phyloP scores from a whole-genome alignment of 176 grass and related monocot genomes.

The Carex myosuroides region DNA sequence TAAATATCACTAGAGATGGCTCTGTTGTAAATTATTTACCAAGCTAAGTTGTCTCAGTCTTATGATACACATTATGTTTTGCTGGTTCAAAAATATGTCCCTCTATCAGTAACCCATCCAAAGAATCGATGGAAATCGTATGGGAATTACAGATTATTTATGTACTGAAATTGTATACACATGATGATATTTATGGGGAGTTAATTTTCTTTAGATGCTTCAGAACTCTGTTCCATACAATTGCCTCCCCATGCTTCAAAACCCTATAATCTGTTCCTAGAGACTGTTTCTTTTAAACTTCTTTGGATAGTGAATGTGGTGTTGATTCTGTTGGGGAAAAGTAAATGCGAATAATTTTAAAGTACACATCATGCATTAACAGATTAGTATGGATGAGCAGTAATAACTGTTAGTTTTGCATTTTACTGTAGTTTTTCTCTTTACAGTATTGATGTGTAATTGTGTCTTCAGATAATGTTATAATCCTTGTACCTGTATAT shows the following conservation, averaged over 20 bases:
- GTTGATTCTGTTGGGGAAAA: background rate
- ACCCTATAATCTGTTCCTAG: too few species aligned
- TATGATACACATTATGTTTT: background rate
- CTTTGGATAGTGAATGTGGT: background rate
- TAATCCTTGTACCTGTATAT: background rate
- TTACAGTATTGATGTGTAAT: background rate
- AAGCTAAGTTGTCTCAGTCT: background rate
- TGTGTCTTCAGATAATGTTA: background rate
- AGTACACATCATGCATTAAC: background rate
- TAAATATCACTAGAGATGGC: background rate
- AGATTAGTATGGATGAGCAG: background rate
- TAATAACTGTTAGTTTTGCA: background rate
- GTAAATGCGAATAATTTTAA: background rate
- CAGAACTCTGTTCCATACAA: background rate
- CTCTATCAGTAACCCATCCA: background rate
- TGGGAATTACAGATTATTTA: background rate
- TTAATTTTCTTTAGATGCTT: background rate
- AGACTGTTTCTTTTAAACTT: background rate
- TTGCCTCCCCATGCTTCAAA: background rate
- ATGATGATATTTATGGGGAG: background rate
- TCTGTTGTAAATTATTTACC: background rate
- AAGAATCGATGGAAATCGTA: background rate
- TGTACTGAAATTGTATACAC: background rate
- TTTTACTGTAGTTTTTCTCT: background rate
- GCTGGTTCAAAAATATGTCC: background rate